Conservation (phyloP, 1,284 basidiomycete species). For the Meira nashicola region DNA sequence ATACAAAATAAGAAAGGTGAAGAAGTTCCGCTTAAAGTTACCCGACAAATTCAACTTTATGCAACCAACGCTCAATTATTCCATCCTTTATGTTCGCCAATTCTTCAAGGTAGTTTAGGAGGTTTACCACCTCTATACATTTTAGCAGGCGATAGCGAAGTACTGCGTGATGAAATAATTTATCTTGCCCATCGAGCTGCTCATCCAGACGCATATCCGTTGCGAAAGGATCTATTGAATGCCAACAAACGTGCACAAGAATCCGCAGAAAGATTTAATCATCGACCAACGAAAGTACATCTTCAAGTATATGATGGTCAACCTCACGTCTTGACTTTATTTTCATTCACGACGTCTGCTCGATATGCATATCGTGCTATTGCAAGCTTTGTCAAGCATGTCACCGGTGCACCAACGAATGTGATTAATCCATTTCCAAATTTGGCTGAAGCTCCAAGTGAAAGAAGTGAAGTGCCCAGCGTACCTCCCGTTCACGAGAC, state of each 20-base stretch:
- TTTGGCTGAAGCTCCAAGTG: neutral
- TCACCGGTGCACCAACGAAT: slow-evolving; percentile 46
- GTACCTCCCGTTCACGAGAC: slow-evolving; percentile 1
- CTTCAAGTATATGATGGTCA: slow-evolving; percentile 63
- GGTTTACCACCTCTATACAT: slow-evolving; percentile 82
- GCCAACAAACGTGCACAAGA: slow-evolving; percentile 53
- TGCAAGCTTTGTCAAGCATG: slow-evolving; percentile 52
- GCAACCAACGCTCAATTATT: slow-evolving; percentile 74
- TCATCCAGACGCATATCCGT: slow-evolving; percentile 68
- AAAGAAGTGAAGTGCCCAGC: neutral
- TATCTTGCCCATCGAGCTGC: slow-evolving; percentile 83
- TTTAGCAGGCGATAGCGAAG: slow-evolving; percentile 79
- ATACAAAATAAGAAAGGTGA: slow-evolving; percentile 15
- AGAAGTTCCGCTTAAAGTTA: slow-evolving; percentile 26
- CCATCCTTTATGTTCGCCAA: slow-evolving; percentile 82
- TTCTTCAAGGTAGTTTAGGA: slow-evolving; percentile 69
- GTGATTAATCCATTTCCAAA: slow-evolving; percentile 32
- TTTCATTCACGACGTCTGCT: slow-evolving; percentile 54
- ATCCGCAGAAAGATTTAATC: slow-evolving; percentile 51
- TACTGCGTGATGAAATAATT: slow-evolving; percentile 80
- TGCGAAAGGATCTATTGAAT: slow-evolving; percentile 62
- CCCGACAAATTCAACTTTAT: slow-evolving; percentile 77
- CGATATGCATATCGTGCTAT: slow-evolving; percentile 54
- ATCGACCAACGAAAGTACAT: slow-evolving; percentile 77
- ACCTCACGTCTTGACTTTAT: slow-evolving; percentile 57